A percentile compares a stretch with the other conserved stretches of the same genome.
These are phyloP conservation scores for Paecilomyces niveus DNA, from an alignment of 2,329 filamentous ascomycete genomes.

Conservation along the genomic window DNA sequence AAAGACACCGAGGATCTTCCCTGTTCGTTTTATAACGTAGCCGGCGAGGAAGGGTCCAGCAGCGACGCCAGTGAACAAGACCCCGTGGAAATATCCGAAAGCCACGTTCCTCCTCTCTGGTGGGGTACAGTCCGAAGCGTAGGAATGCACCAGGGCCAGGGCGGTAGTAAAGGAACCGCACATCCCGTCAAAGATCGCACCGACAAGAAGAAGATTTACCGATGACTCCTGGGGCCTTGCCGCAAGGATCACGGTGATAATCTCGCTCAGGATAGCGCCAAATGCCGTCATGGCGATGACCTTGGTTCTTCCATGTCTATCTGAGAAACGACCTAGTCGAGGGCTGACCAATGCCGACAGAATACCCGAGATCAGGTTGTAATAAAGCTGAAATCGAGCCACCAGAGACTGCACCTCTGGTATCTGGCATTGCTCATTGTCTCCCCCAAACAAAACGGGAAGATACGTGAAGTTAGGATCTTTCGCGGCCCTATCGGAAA, in stretches of 20 bases:
- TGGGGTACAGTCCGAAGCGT: slow-evolving; percentile 80
- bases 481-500: slow-evolving; percentile 56
- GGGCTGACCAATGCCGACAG: slow-evolving; percentile 77
- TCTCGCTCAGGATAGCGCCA: slow-evolving; percentile 68
- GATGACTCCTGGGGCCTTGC: slow-evolving; percentile 64
- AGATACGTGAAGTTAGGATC: slow-evolving; percentile 55
- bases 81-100: slow-evolving; percentile 86
- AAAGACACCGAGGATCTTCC: slow-evolving; percentile 72
- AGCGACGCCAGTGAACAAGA: slow-evolving; percentile 81
- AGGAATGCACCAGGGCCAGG: slow-evolving; percentile 73
- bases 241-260: slow-evolving; percentile 71
- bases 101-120: slow-evolving; percentile 72
- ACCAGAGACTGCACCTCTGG: slow-evolving; percentile 71
- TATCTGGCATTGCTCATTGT: slow-evolving; percentile 73
- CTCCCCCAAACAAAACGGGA: slow-evolving; percentile 59
- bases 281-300: slow-evolving; percentile 66
- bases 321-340: slow-evolving; percentile 75
- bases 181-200: slow-evolving; percentile 71
- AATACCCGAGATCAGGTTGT: slow-evolving; percentile 66
- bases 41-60: slow-evolving; percentile 76
- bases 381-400: slow-evolving; percentile 69
- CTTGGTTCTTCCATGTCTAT: slow-evolving; percentile 72
- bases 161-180: slow-evolving; percentile 83
- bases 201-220: slow-evolving; percentile 72
- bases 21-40: slow-evolving; percentile 69